Evolutionary conservation across 495 filamentous ascomycete genomes (phyloP).

Genomic region (Penicillium cinerascens): DNA sequence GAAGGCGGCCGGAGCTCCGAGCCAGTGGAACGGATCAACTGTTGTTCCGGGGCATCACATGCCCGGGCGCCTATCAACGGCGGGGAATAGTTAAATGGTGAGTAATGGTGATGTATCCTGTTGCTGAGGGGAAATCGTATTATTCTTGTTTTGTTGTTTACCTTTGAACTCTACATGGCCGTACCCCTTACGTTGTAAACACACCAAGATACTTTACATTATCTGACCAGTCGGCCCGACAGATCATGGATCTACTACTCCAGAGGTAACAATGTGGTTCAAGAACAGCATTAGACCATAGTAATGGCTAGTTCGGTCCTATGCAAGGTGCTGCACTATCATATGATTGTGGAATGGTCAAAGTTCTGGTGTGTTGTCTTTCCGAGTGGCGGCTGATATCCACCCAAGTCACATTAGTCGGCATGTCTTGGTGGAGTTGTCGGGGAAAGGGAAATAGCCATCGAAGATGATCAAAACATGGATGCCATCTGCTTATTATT

Average conservation of each 20-base stretch:
- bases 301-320: neutral
- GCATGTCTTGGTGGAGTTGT: neutral
- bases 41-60: conserved; percentile 9
- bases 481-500: neutral
- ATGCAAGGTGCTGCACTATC: neutral
- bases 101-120: neutral
- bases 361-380: neutral
- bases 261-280: neutral
- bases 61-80: conserved; percentile 8
- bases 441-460: neutral
- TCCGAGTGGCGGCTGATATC: neutral
- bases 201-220: neutral
- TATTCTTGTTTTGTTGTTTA: neutral
- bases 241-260: neutral
- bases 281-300: no score
- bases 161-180: neutral
- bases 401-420: neutral
- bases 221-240: neutral
- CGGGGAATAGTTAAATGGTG: neutral
- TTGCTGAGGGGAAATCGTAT: neutral
- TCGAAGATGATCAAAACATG: neutral
- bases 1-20: conserved; percentile 3
- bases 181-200: neutral
- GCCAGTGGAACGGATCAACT: conserved; percentile 1
- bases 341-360: neutral